Percentiles rank a stretch among this genome's conserved stretches.
Conservation (phyloP, 192 early-diverging fungal species). For the Chytriomyces sp. region DNA sequence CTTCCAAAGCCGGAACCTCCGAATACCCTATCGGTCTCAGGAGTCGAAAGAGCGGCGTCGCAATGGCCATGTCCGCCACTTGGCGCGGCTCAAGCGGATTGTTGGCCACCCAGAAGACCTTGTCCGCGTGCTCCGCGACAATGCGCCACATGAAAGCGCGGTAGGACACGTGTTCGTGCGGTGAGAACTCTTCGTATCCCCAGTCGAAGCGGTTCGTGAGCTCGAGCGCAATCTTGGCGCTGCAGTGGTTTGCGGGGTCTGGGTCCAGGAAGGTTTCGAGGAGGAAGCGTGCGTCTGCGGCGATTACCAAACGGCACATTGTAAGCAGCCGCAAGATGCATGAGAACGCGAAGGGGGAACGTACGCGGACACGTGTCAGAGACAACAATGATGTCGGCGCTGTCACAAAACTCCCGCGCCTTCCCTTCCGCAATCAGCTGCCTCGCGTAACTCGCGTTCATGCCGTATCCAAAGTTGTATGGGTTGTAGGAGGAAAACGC, state of each 20-base stretch:
- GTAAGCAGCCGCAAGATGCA: neutral
- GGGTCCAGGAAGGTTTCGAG: neutral
- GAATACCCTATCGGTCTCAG: neutral
- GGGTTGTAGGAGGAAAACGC: neutral
- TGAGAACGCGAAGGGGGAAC: neutral
- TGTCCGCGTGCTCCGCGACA: neutral
- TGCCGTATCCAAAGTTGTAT: neutral
- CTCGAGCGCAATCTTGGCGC: slow-evolving; percentile 14
- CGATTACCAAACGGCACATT: neutral
- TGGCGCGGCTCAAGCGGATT: slow-evolving; percentile 13
- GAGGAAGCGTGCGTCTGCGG: slow-evolving; percentile 2
- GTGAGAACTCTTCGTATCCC: neutral
- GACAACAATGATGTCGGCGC: neutral
- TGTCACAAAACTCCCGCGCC: neutral
- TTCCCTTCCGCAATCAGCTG: neutral
- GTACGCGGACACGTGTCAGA: no score
- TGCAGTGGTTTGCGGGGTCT: neutral
- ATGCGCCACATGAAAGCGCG: neutral
- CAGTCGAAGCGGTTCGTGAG: slow-evolving; percentile 22
- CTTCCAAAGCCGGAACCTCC: neutral
- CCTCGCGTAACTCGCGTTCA: neutral
- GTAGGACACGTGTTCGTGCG: neutral
- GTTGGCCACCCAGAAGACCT: slow-evolving; percentile 9
- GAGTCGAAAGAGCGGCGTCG: neutral
- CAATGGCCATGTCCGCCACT: neutral